These are phyloP conservation scores for Cyberlindnera sargentensis DNA, from an alignment of 805 yeast genomes.

Conservation along the genomic window DNA sequence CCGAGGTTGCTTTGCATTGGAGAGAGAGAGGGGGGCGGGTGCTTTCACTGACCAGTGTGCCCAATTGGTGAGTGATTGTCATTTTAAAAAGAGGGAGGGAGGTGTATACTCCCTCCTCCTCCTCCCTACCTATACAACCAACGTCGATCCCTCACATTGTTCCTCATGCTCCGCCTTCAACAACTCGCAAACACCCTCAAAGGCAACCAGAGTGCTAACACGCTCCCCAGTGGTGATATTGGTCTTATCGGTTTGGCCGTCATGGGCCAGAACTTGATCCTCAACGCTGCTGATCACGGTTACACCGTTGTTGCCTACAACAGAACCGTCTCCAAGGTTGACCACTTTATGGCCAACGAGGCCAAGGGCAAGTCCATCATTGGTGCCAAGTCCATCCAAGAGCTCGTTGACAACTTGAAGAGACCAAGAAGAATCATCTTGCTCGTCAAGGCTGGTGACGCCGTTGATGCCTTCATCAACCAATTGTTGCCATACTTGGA, in stretches of 20 bases:
- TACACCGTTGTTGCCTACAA: constrained; percentile 97
- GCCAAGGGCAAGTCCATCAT: constrained; percentile 96
- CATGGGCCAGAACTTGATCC: constrained; percentile 97
- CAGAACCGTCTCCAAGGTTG: constrained; percentile 96
- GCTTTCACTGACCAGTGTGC: background rate
- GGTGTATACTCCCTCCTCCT: no score
- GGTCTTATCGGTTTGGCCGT: constrained; percentile 99
- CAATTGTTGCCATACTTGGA: constrained; percentile 88
- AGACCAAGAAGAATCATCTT: constrained; percentile 94
- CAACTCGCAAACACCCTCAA: background rate
- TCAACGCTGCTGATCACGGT: constrained; percentile 98
- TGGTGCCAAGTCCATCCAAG: constrained; percentile 91
- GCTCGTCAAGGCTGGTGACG: constrained; percentile 93
- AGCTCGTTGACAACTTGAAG: constrained; percentile 82
- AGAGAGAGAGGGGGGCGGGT: no score
- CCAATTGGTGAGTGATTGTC: no score
- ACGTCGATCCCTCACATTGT: background rate
- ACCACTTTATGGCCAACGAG: constrained; percentile 85
- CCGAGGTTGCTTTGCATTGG: no score
- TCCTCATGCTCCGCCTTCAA: background rate
- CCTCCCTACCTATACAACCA: background rate
- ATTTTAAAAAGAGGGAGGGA: no score
- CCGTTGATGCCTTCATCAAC: constrained; percentile 87
- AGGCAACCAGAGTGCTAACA: background rate
- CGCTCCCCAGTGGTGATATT: constrained; percentile 70